Conservation (phyloP, 192 early-diverging fungal genomes). For the Backusella mclennaniae region DNA sequence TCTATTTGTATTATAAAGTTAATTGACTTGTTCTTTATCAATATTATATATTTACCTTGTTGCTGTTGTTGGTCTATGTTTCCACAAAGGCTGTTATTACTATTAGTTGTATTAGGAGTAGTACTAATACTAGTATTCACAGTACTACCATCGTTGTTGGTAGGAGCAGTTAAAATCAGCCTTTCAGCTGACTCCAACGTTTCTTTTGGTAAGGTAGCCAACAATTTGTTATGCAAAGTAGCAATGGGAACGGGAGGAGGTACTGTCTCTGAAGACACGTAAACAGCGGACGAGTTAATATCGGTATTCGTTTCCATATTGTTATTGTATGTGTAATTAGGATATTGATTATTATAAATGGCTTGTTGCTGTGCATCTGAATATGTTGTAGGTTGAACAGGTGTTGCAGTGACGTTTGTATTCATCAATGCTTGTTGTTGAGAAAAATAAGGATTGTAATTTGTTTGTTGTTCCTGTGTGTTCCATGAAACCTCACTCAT, state of each 20-base stretch:
- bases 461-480: not conserved
- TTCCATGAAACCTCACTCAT: slow-evolving; percentile 4
- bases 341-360: not conserved
- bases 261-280: not conserved
- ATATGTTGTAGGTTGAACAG: not conserved
- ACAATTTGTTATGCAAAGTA: slow-evolving; percentile 14
- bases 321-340: not conserved
- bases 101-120: not conserved
- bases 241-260: slow-evolving; percentile 15
- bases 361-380: not conserved
- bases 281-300: not conserved
- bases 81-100: not conserved
- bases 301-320: not conserved
- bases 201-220: slow-evolving; percentile 9
- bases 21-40: not conserved
- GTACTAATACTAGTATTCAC: not conserved
- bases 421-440: not conserved
- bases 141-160: not conserved
- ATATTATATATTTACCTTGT: not conserved
- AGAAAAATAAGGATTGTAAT: slow-evolving; percentile 2
- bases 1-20: not conserved
- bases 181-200: slow-evolving; percentile 12
- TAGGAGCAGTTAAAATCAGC: not conserved
- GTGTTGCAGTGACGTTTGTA: not conserved
- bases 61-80: not conserved